phyloP scores from a whole-genome alignment of 2,329 filamentous ascomycete genomes.

The Fusarium falciforme region DNA sequence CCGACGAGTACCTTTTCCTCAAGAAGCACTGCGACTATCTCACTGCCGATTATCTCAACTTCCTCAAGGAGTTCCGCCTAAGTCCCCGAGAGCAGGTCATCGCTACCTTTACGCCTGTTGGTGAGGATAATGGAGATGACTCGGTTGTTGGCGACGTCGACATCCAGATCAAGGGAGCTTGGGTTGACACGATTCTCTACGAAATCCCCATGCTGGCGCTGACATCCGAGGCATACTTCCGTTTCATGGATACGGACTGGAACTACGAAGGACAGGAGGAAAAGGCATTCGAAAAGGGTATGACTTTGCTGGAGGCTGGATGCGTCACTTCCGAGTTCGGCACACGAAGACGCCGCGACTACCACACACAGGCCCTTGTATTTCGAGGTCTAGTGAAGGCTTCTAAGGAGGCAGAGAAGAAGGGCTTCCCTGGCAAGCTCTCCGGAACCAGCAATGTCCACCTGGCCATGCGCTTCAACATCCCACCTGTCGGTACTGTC shows the following conservation, averaged over 20 bases:
- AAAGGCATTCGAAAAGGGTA: conserved; percentile 84
- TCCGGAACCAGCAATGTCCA: conserved; percentile 96
- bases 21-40: conserved; percentile 85
- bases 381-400: conserved; percentile 87
- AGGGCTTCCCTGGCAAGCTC: conserved; percentile 77
- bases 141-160: conserved; percentile 79
- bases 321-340: conserved; percentile 96
- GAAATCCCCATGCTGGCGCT: conserved; percentile 94
- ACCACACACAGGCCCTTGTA: conserved; percentile 93
- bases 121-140: conserved; percentile 69
- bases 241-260: conserved; percentile 95
- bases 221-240: conserved; percentile 96
- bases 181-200: conserved; percentile 97
- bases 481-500: conserved; percentile 85
- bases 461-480: conserved; percentile 90
- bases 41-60: conserved; percentile 79
- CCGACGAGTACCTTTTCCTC: conserved; percentile 85
- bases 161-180: conserved; percentile 82
- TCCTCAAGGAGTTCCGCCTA: conserved; percentile 84
- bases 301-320: conserved; percentile 79
- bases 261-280: conserved; percentile 87
- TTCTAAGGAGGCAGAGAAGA: conserved; percentile 74
- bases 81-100: conserved; percentile 83
- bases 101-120: conserved; percentile 71
- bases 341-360: conserved; percentile 87